Evolutionary conservation across 177 flowering plant genomes (phyloP).

Genomic region (Vitis hybrid): DNA sequence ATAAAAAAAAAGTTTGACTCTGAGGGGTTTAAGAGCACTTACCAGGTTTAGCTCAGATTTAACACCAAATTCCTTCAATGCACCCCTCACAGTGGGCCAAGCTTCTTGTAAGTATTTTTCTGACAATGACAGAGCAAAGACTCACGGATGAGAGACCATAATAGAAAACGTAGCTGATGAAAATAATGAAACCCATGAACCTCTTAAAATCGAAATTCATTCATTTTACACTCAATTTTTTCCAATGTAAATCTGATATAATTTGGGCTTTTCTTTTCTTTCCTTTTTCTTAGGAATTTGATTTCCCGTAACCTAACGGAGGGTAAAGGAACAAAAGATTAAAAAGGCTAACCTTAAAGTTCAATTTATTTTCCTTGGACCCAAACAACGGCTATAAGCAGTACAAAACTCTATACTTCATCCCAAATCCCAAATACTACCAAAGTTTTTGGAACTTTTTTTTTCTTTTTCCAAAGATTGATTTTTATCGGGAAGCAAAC

Average conservation of each 20-base stretch:
- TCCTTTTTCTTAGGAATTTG: too few relatives aligned
- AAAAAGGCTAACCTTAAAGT: neutral
- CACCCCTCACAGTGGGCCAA: slow-evolving; percentile 34
- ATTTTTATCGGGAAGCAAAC: neutral
- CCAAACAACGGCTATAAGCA: slow-evolving; percentile 2
- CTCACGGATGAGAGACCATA: neutral
- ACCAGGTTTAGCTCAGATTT: slow-evolving; percentile 34
- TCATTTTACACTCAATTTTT: too few relatives aligned
- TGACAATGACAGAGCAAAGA: slow-evolving; percentile 2
- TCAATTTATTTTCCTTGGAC: too few relatives aligned
- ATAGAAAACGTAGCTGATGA: neutral
- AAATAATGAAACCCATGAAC: too few relatives aligned
- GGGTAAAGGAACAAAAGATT: neutral
- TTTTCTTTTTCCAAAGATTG: too few relatives aligned
- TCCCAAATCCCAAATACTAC: neutral
- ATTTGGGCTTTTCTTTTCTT: too few relatives aligned
- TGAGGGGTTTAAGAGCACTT: neutral
- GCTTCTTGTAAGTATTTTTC: slow-evolving; percentile 35
- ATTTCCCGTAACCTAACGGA: too few relatives aligned
- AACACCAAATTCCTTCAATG: slow-evolving; percentile 32
- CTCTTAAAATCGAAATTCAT: too few relatives aligned
- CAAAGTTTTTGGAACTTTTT: neutral
- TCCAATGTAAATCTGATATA: too few relatives aligned
- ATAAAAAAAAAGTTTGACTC: too few relatives aligned
- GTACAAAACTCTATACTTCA: neutral